Conservation (phyloP, 2,329 filamentous ascomycete genomes). For the Nemania serpens region DNA sequence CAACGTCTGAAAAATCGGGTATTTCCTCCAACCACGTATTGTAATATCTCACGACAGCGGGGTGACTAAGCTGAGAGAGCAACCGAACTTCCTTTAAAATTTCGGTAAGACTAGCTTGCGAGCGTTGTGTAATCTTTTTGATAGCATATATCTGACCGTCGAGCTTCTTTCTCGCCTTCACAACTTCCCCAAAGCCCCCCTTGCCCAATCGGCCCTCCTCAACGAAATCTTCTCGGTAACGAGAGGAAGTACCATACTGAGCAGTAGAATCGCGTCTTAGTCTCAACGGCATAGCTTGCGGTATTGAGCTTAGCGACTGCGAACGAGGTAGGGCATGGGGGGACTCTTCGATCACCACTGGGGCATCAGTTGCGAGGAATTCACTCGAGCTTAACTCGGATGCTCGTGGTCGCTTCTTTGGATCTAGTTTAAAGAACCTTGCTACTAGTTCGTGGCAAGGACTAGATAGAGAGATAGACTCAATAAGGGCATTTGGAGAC, state of each 20-base stretch:
- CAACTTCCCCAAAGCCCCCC: conserved; percentile 94
- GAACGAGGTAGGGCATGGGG: conserved; percentile 46
- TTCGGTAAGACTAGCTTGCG: conserved; percentile 78
- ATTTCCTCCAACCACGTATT: conserved; percentile 90
- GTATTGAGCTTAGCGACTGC: conserved; percentile 49
- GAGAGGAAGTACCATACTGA: conserved; percentile 62
- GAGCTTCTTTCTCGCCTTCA: conserved; percentile 91
- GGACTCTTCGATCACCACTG: conserved; percentile 56
- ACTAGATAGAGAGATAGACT: conserved; percentile 71
- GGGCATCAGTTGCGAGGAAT: conserved; percentile 68
- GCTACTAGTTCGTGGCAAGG: conserved; percentile 79
- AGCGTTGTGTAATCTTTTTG: conserved; percentile 90
- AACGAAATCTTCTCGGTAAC: conserved; percentile 87
- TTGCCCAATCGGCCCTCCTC: conserved; percentile 89
- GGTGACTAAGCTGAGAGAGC: conserved; percentile 90
- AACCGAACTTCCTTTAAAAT: conserved; percentile 84
- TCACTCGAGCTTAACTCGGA: conserved; percentile 72
- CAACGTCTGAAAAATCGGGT: conserved; percentile 56
- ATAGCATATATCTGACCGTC: conserved; percentile 94
- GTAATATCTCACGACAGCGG: conserved; percentile 85
- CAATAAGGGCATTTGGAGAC: conserved; percentile 75
- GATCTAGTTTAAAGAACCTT: conserved; percentile 83
- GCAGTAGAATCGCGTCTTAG: conserved; percentile 65
- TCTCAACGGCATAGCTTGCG: conserved; percentile 52
- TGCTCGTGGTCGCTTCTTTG: conserved; percentile 81